phyloP scores from a whole-genome alignment of 2,329 filamentous ascomycete species.

The Cladophialophora immunda region DNA sequence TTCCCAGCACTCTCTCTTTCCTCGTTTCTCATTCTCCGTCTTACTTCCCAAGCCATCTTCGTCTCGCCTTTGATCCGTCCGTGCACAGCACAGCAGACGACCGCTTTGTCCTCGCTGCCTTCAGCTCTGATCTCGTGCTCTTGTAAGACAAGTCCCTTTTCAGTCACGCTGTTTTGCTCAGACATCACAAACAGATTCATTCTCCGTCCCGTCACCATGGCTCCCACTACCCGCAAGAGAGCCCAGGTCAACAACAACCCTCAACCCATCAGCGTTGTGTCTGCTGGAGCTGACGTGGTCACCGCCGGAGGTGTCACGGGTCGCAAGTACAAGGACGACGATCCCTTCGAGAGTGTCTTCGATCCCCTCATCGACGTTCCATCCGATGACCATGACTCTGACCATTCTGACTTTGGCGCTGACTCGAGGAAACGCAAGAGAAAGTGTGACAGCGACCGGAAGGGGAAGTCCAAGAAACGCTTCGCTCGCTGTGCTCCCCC shows the following conservation, averaged over 20 bases:
- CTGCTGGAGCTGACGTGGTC: background rate
- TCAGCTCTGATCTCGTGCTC: background rate
- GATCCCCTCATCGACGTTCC: background rate
- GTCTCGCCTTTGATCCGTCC: background rate
- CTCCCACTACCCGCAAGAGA: slow-evolving; percentile 24
- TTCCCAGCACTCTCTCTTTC: background rate
- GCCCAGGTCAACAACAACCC: slow-evolving; percentile 3
- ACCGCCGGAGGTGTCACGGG: background rate
- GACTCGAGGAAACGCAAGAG: slow-evolving; percentile 21
- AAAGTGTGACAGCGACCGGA: slow-evolving; percentile 14
- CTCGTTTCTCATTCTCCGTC: background rate
- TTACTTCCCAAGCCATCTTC: background rate
- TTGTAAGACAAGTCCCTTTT: slow-evolving; percentile 1
- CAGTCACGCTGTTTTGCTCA: background rate
- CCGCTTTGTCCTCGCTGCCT: background rate
- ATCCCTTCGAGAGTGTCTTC: slow-evolving; percentile 21
- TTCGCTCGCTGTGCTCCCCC: background rate
- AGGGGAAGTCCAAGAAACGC: slow-evolving; percentile 6
- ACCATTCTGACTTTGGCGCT: slow-evolving; percentile 25
- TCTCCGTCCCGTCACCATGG: slow-evolving; percentile 9
- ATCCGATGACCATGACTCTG: slow-evolving; percentile 22
- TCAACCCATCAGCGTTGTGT: background rate
- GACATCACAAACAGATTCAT: slow-evolving; percentile 8
- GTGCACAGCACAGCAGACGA: background rate
- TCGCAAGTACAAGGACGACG: slow-evolving; percentile 18